Evolutionary conservation across 2,329 filamentous ascomycete genomes (phyloP), one percentile per base, ranked within the genome.

Genomic region (Emericellopsis atlantica): DNA sequence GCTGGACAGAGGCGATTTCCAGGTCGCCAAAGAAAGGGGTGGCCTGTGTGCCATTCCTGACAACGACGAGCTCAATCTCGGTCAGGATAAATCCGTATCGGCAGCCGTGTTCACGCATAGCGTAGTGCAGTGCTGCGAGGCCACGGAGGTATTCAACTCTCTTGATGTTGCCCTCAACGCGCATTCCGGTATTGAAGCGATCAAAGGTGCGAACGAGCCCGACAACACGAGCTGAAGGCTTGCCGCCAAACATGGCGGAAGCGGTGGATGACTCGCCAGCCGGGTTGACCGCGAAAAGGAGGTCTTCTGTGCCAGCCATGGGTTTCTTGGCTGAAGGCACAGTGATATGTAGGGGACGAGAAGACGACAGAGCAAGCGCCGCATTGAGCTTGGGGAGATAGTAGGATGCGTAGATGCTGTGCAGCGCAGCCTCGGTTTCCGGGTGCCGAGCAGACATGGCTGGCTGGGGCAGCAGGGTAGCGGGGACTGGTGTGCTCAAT

Each of bases 61-160:
- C 87, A 51, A 92, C 79, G 32, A 95, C 81, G 8, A 95, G 79
- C 64, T 96, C 90, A 51, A 95, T 95, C 64, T 95, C 90, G 1
- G 87, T 95, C 55, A 95, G 79, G 60, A 96, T 90, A 69, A 95
- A 96, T 41, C 90, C 90, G 60, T 95, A 96, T 44, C 90, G 81
- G 57, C 86, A 93, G 49, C 81, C 80, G 64, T 95, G 85, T 64
- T 94, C 87, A 59, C 90, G 87, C 87, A 95, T 95, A 54, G 81
- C 80, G 56, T 85, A 77, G 62, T 96, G 90, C 36, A 95, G 69
- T 51, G 93, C 86, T 0, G 88, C 74, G 5, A 96, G 76, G 2
- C 86, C 86, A 39, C 84, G 81, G 16, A 95, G 80, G 65, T 95
- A 95, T 61, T 90, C 80, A 43, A 95, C 85, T 44, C 84, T 82